Percentiles rank a stretch among this genome's conserved stretches.
phyloP scores from a whole-genome alignment of 176 grass and related monocot genomes.

The Cenchrus fungigraminus region DNA sequence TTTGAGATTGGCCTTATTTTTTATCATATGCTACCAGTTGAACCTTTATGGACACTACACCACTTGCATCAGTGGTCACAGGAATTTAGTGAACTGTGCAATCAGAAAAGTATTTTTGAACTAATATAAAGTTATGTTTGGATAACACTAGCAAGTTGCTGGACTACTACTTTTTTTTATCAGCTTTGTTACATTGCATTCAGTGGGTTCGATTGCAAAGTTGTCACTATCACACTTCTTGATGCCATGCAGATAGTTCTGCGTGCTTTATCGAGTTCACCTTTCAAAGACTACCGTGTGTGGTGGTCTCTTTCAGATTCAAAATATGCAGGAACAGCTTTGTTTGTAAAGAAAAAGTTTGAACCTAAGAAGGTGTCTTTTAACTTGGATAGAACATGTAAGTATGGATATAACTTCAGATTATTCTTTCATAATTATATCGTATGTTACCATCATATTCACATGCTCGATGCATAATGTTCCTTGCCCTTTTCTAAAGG shows the following conservation, averaged over 20 bases:
- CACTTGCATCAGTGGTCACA: background rate
- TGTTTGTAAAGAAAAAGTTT: constrained; percentile 89
- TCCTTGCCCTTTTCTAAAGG: background rate
- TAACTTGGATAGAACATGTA: constrained; percentile 85
- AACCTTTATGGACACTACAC: background rate
- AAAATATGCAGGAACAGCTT: constrained; percentile 81
- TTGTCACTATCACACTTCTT: constrained; percentile 39
- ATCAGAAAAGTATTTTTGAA: constrained; percentile 6
- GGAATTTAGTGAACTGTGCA: background rate
- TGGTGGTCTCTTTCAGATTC: constrained; percentile 99
- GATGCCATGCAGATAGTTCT: constrained; percentile 60
- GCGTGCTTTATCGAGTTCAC: constrained; percentile 73
- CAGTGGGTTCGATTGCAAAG: constrained; percentile 4
- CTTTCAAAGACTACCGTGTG: constrained; percentile 78
- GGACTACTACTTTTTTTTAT: constrained; percentile 24
- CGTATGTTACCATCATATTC: background rate
- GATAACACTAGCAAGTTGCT: background rate
- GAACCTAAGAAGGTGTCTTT: constrained; percentile 87
- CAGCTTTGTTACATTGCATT: constrained; percentile 25
- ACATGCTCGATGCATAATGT: constrained; percentile 18
- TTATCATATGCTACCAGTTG: constrained; percentile 12
- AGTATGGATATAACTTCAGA: constrained; percentile 24
- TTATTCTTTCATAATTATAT: background rate
- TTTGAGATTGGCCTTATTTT: background rate
- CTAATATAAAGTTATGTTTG: background rate